Evolutionary conservation across 768 basidiomycete species (phyloP).

Genomic region (Panaeolus cyanescens): DNA sequence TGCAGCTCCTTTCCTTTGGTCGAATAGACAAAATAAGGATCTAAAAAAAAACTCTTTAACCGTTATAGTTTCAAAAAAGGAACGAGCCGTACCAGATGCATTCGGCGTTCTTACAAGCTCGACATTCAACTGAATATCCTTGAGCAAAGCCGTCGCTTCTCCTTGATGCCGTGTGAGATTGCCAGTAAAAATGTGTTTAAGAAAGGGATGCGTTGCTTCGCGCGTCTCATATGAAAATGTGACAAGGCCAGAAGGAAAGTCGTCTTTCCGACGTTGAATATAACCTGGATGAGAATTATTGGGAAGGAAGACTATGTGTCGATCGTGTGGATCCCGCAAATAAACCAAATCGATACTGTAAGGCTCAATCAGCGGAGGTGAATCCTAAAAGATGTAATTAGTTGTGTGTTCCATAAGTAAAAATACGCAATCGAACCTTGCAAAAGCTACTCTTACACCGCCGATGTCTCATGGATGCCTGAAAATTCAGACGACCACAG

Average conservation of each 20-base stretch:
- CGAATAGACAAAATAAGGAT: conserved; percentile 32
- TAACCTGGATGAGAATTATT: conserved; percentile 26
- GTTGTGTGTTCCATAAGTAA: not conserved
- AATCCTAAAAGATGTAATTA: conserved; percentile 16
- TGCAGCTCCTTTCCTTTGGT: conserved; percentile 7
- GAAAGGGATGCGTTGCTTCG: conserved; percentile 8
- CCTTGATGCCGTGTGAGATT: conserved; percentile 42
- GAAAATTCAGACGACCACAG: conserved; percentile 53
- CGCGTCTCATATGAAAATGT: conserved; percentile 31
- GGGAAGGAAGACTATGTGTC: conserved; percentile 30
- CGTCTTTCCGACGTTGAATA: conserved; percentile 1
- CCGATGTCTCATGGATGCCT: conserved; percentile 46
- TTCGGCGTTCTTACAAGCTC: conserved; percentile 29
- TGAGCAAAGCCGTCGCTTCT: conserved; percentile 37
- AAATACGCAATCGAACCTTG: conserved; percentile 27
- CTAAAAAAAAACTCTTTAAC: conserved; percentile 14
- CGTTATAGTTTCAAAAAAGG: not conserved
- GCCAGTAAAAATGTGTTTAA: conserved; percentile 51
- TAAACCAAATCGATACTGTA: conserved; percentile 27
- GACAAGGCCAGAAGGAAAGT: not conserved
- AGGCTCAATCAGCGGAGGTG: conserved; percentile 15
- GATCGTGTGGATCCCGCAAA: conserved; percentile 38
- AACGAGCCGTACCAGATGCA: conserved; percentile 21
- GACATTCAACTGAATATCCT: conserved; percentile 38
- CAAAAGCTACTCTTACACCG: conserved; percentile 44